A percentile compares a stretch with the other conserved stretches of the same genome.
Conservation (phyloP, 148 eudicot genomes). For the Rhododendron simsii region DNA sequence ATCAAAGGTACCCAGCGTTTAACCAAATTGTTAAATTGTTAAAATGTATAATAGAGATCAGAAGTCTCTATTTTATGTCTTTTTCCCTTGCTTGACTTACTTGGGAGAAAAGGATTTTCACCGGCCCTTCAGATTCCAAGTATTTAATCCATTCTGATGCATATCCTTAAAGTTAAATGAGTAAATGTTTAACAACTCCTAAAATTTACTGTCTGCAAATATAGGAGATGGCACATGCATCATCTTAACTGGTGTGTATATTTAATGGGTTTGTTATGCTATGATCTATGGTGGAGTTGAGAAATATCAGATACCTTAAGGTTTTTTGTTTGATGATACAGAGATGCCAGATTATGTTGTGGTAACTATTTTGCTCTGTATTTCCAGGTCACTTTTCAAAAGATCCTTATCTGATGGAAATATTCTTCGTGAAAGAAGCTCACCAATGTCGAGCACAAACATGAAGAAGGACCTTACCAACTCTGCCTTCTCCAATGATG, state of each 20-base stretch:
- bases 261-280: neutral
- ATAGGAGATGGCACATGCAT: constrained; percentile 1
- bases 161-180: neutral
- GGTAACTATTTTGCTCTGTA: constrained; percentile 9
- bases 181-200: neutral
- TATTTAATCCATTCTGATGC: neutral
- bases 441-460: constrained; percentile 33
- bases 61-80: neutral
- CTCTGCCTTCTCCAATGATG: constrained; percentile 31
- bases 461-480: constrained; percentile 30
- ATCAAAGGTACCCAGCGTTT: constrained; percentile 43
- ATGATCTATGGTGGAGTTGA: neutral
- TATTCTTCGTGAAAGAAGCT: constrained; percentile 56
- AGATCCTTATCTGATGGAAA: constrained; percentile 84
- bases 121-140: neutral
- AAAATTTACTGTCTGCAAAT: neutral
- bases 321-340: neutral
- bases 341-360: neutral
- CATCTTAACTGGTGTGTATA: neutral
- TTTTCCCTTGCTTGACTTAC: neutral
- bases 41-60: neutral
- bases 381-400: constrained; percentile 50
- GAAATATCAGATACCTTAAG: neutral
- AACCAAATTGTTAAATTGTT: neutral
- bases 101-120: neutral